Evolutionary conservation across 352 stramenopile genomes (phyloP), one percentile per base, ranked within the genome.

Genomic region (Globisporangium radiosum): DNA sequence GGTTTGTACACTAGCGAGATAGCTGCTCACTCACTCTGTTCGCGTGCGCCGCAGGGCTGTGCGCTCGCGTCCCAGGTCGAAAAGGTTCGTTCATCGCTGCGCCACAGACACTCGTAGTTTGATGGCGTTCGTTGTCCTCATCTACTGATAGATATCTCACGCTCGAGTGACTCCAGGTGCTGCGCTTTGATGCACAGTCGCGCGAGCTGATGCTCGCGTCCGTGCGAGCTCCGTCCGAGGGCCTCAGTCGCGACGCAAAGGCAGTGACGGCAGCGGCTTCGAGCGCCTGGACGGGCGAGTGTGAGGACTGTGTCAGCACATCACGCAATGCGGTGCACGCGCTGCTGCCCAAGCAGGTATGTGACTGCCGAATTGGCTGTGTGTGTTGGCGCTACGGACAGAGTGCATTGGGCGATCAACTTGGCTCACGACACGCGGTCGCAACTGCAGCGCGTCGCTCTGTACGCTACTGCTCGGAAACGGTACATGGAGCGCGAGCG

Each of bases 401-500:
- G 17, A 19, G 17, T 19, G 17, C 17, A 19, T 19, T 19, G 17
- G 17, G 0, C 17, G 17, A 19, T 19, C 17, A 19, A 8, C 47
- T 5, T 37, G 36, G 38, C 38, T 14, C 8, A 11, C 38, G 4
- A 40, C 50, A 42, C 5, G 9, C 6, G 2, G n/a, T 40, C 7
- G 17, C 33, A 19, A 15, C 10, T 4, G 5, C 14, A 86, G 80
- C 80, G 77, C 17, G 56, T 72, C 10, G 64, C 71, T 37, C 40
- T 90, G 33, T 86, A 80, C 51, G 68, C 74, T 4, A 70, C 66
- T 11, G 80, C 87, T 19, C 70, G 77, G 7, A 76, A 74, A 4
- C 66, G 72, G 25, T 90, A 81, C 64, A 90, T 90, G 80, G 70
- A 78, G 17, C 65, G 69, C 42, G 78, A 85, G 60, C 70, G 80